Base-by-base conservation (phyloP, 257 asterid genomes). In the Capsicum pubescens region DNA sequence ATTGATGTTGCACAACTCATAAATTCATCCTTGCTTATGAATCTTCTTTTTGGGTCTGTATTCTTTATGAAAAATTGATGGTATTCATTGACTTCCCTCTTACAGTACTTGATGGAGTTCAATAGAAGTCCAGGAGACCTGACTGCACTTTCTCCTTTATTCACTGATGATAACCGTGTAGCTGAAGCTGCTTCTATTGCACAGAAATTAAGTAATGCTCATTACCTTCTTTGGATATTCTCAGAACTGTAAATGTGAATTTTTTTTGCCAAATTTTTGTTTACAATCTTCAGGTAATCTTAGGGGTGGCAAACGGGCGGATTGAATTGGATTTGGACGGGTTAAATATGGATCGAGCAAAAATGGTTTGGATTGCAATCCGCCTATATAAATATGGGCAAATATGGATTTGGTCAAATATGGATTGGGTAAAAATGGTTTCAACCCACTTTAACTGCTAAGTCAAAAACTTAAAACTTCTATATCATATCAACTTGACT, bases 141-240 rank as follows among this genome's bases (percentile, higher is more conserved):
- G 83, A 93, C 94, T 97, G 95, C 94, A 89, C 97, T 97, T 84
- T 97, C 99, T 84, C 94, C 98, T 82, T 90, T 97, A 82, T 97
- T 97, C 86, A 95, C 97, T 87, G 98, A 97, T 88, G 99, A 97
- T 89, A 95, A 95, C 85, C 97, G 98, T 83, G 99, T 97, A 8
- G 98, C 98, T 35, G 99, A 97, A 89, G 98, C 99, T 84, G 99
- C 99, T 88, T 93, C 99, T 64, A 93, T 97, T 86, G 99, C 99
- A 54, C 98, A 97, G 88, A 95, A 95, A 93, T 91, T 97, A 91
- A 92, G 98, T 97, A 94, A 88, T 98, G 84, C 26, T 87, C 80
- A 55, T 83, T 68, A 21, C 86, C 64, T 61, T 64, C 19, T 64
- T 55, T 81, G 74, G 81, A 66, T 63, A 72, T 26, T 77, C 74